phyloP scores from a whole-genome alignment of 352 stramenopile species.

The Phytophthora chlamydospora region DNA sequence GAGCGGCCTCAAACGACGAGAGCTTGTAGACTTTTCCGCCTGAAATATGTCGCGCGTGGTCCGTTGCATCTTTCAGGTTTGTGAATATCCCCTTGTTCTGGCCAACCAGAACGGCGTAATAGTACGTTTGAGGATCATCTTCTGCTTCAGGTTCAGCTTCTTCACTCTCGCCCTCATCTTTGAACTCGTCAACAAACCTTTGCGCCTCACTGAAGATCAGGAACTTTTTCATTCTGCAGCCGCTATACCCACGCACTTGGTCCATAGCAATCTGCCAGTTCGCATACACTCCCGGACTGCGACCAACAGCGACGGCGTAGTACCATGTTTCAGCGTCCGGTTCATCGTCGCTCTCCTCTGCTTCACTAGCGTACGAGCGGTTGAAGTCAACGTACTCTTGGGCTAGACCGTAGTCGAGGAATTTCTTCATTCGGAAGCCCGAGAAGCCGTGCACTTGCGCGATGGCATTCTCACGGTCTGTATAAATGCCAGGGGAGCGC shows the following conservation, averaged over 20 bases:
- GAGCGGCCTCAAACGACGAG: conserved; percentile 37
- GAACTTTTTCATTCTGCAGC: conserved; percentile 71
- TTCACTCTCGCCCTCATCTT: conserved; percentile 8
- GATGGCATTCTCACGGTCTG: not conserved
- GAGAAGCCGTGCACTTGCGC: conserved; percentile 7
- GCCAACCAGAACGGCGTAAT: conserved; percentile 15
- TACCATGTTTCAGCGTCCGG: conserved; percentile 9
- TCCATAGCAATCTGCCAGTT: conserved; percentile 42
- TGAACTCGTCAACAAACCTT: conserved; percentile 3
- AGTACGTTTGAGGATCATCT: conserved; percentile 42
- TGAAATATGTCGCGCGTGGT: no score
- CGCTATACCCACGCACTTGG: conserved; percentile 56
- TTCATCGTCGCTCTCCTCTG: not conserved
- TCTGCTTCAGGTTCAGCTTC: conserved; percentile 36
- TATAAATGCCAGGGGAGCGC: conserved; percentile 1
- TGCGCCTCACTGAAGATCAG: conserved; percentile 40
- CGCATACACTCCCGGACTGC: conserved; percentile 48
- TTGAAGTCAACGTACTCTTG: conserved; percentile 20
- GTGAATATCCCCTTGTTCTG: no score
- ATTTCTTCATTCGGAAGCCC: conserved; percentile 6
- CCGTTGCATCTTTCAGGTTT: no score
- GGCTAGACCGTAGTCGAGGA: conserved; percentile 4
- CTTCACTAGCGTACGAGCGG: not conserved
- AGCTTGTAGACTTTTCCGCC: conserved; percentile 49
- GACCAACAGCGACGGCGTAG: conserved; percentile 63